Evolutionary conservation across 1,139 yeast species (phyloP).

Genomic region (Suhomyces ambrosiae): DNA sequence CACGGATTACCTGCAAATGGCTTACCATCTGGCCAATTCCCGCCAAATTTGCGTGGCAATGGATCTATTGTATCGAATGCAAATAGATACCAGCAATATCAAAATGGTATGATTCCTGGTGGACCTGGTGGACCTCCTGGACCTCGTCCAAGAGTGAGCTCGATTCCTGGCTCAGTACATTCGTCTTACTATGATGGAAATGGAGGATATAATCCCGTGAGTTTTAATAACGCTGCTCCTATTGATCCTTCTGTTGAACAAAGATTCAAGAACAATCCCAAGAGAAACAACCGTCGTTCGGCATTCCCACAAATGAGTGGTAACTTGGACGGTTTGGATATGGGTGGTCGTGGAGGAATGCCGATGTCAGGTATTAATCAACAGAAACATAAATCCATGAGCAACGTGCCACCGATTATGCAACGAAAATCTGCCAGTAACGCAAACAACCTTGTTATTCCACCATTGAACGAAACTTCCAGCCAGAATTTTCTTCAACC

Average conservation of each 20-base stretch:
- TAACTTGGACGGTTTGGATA: conserved; percentile 40
- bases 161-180: conserved; percentile 20
- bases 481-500: conserved; percentile 24
- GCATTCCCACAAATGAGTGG: conserved; percentile 37
- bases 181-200: conserved; percentile 17
- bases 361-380: conserved; percentile 32
- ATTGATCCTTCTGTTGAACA: conserved; percentile 32
- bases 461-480: conserved; percentile 10
- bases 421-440: conserved; percentile 22
- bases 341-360: conserved; percentile 57
- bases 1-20: conserved; percentile 43
- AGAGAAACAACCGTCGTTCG: conserved; percentile 40
- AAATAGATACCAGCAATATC: conserved; percentile 20
- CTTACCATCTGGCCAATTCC: conserved; percentile 31
- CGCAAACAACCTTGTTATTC: conserved; percentile 12
- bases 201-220: conserved; percentile 10
- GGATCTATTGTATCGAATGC: conserved; percentile 17
- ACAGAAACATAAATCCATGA: conserved; percentile 20
- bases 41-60: conserved; percentile 27
- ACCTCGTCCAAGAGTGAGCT: conserved; percentile 17
- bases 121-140: conserved; percentile 11
- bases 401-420: conserved; percentile 17
- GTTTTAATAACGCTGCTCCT: conserved; percentile 27
- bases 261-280: conserved; percentile 30
- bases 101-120: conserved; percentile 10